A percentile compares a stretch with the other conserved stretches of the same genome.
Evolutionary conservation across 2,329 filamentous ascomycete species (phyloP).

Genomic region (Hortaea werneckii): DNA sequence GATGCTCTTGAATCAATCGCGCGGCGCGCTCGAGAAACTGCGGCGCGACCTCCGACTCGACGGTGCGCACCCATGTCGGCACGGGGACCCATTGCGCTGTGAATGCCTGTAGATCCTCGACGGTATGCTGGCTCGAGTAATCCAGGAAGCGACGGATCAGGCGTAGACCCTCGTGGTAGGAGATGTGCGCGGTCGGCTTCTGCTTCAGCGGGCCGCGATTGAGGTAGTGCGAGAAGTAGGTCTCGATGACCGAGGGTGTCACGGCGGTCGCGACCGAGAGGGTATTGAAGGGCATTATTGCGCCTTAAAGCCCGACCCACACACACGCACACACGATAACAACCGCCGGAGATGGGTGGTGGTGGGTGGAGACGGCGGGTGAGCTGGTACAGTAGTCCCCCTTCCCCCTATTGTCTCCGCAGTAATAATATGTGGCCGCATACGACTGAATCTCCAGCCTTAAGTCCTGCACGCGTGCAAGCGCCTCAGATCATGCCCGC

Average conservation of each 20-base stretch:
- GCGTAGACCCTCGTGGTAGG: constrained; percentile 85
- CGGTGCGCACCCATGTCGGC: constrained; percentile 76
- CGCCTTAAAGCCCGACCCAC: no score
- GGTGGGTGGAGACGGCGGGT: no score
- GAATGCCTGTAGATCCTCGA: constrained; percentile 89
- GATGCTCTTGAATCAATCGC: constrained; percentile 55
- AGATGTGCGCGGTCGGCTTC: constrained; percentile 81
- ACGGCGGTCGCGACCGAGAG: constrained; percentile 73
- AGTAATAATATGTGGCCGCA: no score
- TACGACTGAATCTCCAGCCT: no score
- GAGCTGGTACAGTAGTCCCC: no score
- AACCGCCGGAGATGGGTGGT: no score
- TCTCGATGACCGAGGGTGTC: constrained; percentile 77
- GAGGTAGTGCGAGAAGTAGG: constrained; percentile 81
- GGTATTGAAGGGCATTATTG: constrained; percentile 59
- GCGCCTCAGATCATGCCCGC: no score
- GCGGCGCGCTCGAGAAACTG: constrained; percentile 58
- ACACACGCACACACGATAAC: no score
- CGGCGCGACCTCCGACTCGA: constrained; percentile 55
- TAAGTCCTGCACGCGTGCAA: no score
- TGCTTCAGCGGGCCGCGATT: constrained; percentile 64
- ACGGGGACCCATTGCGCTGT: constrained; percentile 85
- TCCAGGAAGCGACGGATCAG: constrained; percentile 77
- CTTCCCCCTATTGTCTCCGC: no score
- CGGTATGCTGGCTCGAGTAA: constrained; percentile 77